Conservation (phyloP, 2,329 filamentous ascomycete genomes). For the Cadophora sp. region DNA sequence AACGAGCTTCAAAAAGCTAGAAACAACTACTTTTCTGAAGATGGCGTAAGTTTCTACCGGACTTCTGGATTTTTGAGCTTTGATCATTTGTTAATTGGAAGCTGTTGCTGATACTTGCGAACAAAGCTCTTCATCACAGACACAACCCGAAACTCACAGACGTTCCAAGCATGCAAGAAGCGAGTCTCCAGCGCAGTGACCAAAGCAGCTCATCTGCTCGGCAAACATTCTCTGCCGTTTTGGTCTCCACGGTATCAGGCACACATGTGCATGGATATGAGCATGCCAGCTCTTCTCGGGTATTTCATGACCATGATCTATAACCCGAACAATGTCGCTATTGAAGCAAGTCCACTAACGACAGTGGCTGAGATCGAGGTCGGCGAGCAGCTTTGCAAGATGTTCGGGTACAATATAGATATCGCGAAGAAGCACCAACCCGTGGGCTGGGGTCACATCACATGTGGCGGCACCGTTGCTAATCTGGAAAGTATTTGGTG, state of each 20-base stretch:
- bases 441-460: slow-evolving; percentile 17
- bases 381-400: slow-evolving; percentile 16
- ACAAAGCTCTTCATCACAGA: slow-evolving; percentile 13
- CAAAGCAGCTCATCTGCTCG: slow-evolving; percentile 16
- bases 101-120: neutral
- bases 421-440: neutral
- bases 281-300: slow-evolving; percentile 19
- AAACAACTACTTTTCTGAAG: slow-evolving; percentile 15
- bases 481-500: slow-evolving; percentile 19
- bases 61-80: neutral
- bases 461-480: slow-evolving; percentile 17
- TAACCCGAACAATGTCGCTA: slow-evolving; percentile 20
- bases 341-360: slow-evolving; percentile 16
- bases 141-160: neutral
- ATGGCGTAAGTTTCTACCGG: slow-evolving; percentile 3
- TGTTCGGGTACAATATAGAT: slow-evolving; percentile 17
- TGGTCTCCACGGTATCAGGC: slow-evolving; percentile 19
- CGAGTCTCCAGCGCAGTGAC: slow-evolving; percentile 16
- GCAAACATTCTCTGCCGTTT: slow-evolving; percentile 17
- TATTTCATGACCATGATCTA: slow-evolving; percentile 25
- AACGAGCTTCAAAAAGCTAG: slow-evolving; percentile 18
- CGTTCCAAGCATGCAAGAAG: slow-evolving; percentile 14
- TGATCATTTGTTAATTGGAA: neutral
- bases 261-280: slow-evolving; percentile 22
- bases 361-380: slow-evolving; percentile 16